These are phyloP conservation scores for Apiospora aurea DNA, from an alignment of 2,329 filamentous ascomycete species.

Conservation along the genomic window DNA sequence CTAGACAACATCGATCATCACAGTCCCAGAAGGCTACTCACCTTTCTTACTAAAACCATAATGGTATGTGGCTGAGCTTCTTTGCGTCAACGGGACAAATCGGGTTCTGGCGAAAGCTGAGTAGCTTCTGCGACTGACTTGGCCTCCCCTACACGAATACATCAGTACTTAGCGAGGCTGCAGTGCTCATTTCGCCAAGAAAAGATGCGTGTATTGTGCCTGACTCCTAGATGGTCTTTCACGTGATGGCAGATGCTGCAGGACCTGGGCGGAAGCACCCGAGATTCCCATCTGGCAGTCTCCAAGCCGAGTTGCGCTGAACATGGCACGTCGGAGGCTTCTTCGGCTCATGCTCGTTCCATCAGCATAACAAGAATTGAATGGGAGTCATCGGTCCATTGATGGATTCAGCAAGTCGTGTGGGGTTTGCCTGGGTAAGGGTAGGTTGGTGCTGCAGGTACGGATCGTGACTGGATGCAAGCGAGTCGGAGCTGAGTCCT, in stretches of 20 bases:
- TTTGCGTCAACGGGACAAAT: background rate
- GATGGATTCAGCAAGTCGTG: background rate
- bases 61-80: background rate
- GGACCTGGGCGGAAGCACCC: too few relatives aligned
- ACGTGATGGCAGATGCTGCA: too few relatives aligned
- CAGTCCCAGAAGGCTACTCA: background rate
- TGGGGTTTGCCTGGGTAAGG: background rate
- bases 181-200: background rate
- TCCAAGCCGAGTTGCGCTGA: background rate
- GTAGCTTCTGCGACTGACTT: background rate
- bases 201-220: background rate
- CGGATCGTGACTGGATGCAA: background rate
- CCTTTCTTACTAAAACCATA: background rate
- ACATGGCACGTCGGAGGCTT: background rate
- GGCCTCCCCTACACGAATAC: background rate
- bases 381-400: background rate
- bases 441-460: background rate
- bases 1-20: background rate
- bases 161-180: background rate
- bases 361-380: background rate
- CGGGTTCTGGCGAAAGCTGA: background rate
- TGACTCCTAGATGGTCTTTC: background rate
- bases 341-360: background rate
- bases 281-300: background rate
- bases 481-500: background rate